Conservation (phyloP, 2,329 filamentous ascomycete genomes). For the Cercospora berteroae region DNA sequence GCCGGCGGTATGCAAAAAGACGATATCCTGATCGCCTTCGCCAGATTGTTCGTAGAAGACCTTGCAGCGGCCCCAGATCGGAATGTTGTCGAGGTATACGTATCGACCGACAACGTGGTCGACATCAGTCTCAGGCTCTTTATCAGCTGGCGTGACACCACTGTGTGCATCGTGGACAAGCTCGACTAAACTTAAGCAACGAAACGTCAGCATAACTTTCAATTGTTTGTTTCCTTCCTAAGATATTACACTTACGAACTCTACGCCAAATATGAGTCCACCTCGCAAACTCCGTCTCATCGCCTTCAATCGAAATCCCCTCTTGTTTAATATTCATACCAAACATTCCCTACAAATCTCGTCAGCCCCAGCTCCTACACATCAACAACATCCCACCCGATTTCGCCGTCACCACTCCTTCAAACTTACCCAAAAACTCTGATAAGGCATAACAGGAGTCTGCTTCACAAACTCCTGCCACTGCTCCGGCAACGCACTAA, state of each 20-base stretch:
- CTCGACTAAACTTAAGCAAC: constrained; percentile 37
- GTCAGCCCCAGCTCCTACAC: constrained; percentile 1
- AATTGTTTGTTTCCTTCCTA: too few relatives aligned
- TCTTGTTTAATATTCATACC: constrained; percentile 51
- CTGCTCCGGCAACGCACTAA: constrained; percentile 46
- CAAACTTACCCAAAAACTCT: constrained; percentile 46
- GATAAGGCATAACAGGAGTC: constrained; percentile 45
- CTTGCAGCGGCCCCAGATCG: constrained; percentile 51
- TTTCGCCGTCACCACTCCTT: too few relatives aligned
- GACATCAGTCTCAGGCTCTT: constrained; percentile 40
- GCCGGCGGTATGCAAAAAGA: constrained; percentile 41
- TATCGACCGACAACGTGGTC: constrained; percentile 51
- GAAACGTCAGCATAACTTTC: too few relatives aligned
- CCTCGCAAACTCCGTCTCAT: constrained; percentile 46
- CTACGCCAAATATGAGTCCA: constrained; percentile 51
- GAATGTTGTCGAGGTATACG: constrained; percentile 45
- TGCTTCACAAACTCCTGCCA: constrained; percentile 49
- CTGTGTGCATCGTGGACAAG: constrained; percentile 49
- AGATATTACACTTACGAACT: constrained; percentile 29
- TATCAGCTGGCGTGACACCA: constrained; percentile 45
- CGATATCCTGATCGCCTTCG: constrained; percentile 47
- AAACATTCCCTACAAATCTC: constrained; percentile 33
- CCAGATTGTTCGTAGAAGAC: constrained; percentile 52
- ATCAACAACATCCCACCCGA: not conserved
- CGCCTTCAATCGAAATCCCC: constrained; percentile 49